Base-by-base conservation (phyloP, 257 asterid genomes). In the Rauvolfia tetraphylla region DNA sequence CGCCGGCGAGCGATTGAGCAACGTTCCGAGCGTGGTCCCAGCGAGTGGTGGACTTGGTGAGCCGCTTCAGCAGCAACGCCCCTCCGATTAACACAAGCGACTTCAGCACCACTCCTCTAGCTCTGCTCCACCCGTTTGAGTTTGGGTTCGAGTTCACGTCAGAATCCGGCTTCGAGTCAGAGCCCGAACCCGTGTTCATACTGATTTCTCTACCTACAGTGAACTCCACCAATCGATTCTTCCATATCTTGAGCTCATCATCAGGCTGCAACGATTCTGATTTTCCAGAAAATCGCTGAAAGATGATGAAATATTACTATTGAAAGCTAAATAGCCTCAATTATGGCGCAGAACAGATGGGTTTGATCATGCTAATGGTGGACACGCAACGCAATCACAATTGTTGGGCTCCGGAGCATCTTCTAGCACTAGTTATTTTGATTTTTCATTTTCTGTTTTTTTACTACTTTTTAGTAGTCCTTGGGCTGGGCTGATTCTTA, bases 11-110 rank as follows among this genome's bases (percentile, higher is more conserved):
- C 44, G 99, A 92, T 76, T 95, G 91, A 44, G 99, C 95, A 51
- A 94, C 96, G 82, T 89, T 81, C 74, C 96, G 89, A 62, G 98
- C 86, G 73, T 94, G 98, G 91, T 95, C 99, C 97, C 98, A 90
- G 56, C 96, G 96, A 70, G 98, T 95, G 70, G 99, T 90, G 81
- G 98, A 95, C 94, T 95, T 95, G 78, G 97, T 88, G 79, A 95
- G 73, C 76, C 97, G 98, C 87, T 92, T 93, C 49, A 95, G 84
- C 83, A 93, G 78, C 78, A 91, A 72, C 29, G 98, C 98, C 56
- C 99, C 99, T 62, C 99, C 99, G 80, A 95, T 66, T 59, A 95
- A 81, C 49, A 90, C 97, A 68, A 92, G 77, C 59, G 96, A 63
- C 87, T 91, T 95, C 54, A 93, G 79, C 75, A 87, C 94, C 73